Percentiles rank a stretch among this genome's conserved stretches.
These are phyloP conservation scores for Mycena epipterygia DNA, from an alignment of 768 basidiomycete genomes.

Conservation along the genomic window DNA sequence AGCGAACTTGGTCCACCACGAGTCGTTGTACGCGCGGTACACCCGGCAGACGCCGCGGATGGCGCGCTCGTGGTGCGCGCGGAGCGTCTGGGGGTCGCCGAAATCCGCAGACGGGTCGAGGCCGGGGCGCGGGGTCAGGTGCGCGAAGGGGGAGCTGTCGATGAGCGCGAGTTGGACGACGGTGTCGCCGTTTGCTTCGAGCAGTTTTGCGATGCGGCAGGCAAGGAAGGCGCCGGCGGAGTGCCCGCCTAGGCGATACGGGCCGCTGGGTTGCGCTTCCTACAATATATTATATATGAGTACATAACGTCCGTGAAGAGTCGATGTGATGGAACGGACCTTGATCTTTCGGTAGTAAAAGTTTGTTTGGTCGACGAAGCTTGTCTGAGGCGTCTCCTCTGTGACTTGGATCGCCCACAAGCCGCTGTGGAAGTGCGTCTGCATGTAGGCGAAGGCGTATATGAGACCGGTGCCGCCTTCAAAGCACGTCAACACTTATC, in stretches of 20 bases:
- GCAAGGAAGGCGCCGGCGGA: neutral
- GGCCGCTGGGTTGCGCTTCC: neutral
- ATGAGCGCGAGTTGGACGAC: conserved; percentile 10
- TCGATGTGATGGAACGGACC: neutral
- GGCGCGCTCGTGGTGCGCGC: neutral
- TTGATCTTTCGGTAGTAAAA: conserved; percentile 18
- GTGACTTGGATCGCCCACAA: conserved; percentile 20
- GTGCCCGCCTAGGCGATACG: conserved; percentile 5
- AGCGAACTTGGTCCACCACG: conserved; percentile 2
- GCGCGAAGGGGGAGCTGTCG: neutral
- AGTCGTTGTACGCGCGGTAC: neutral
- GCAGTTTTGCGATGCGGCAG: neutral
- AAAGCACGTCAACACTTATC: neutral
- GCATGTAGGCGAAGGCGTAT: conserved; percentile 1
- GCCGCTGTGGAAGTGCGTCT: neutral
- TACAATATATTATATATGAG: neutral
- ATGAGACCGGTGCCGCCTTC: neutral
- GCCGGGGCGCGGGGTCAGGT: neutral
- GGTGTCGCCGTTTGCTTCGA: neutral
- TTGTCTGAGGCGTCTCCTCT: conserved; percentile 1
- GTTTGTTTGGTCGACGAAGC: conserved; percentile 9
- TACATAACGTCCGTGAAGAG: no score
- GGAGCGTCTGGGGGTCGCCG: neutral
- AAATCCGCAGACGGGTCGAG: neutral
- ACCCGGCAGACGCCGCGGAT: neutral